phyloP scores from a whole-genome alignment of 23 red algal genomes.

The Pyropia haitanensis region DNA sequence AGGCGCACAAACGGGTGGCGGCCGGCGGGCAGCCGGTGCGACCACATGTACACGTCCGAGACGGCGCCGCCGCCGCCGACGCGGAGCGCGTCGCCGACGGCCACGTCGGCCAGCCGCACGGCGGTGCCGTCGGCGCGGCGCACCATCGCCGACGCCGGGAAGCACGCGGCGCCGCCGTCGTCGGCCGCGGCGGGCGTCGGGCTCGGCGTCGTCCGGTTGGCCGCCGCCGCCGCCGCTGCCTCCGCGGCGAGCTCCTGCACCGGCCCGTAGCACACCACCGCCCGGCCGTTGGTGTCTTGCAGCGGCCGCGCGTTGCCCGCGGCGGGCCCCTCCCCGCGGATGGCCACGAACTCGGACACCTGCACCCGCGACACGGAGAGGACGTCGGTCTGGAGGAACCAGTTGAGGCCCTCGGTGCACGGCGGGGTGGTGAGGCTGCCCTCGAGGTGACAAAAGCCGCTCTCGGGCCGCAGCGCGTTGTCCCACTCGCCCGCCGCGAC shows the following conservation, averaged over 20 bases:
- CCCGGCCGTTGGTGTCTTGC: too few relatives aligned
- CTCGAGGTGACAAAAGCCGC: constrained; percentile 18
- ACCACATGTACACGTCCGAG: constrained; percentile 16
- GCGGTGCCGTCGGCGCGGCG: background rate
- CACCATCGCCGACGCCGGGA: constrained; percentile 33
- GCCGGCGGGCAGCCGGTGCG: constrained; percentile 1
- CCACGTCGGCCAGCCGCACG: constrained; percentile 21
- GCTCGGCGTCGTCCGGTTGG: too few relatives aligned
- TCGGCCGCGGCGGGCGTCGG: background rate
- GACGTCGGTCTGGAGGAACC: constrained; percentile 12
- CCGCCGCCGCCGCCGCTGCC: too few relatives aligned
- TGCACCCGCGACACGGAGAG: too few relatives aligned
- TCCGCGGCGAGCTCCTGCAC: too few relatives aligned
- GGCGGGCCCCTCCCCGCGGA: too few relatives aligned
- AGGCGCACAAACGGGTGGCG: constrained; percentile 2
- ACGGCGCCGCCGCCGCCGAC: background rate
- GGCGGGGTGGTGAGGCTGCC: constrained; percentile 45
- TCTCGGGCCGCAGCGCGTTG: too few relatives aligned
- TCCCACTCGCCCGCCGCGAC: too few relatives aligned
- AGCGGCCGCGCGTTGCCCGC: too few relatives aligned
- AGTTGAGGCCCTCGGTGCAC: constrained; percentile 31
- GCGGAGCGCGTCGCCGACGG: background rate
- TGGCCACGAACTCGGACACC: too few relatives aligned
- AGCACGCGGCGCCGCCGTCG: constrained; percentile 26
- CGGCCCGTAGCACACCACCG: too few relatives aligned